Evolutionary conservation across 495 filamentous ascomycete species (phyloP).

Genomic region (Daldinia grandis): DNA sequence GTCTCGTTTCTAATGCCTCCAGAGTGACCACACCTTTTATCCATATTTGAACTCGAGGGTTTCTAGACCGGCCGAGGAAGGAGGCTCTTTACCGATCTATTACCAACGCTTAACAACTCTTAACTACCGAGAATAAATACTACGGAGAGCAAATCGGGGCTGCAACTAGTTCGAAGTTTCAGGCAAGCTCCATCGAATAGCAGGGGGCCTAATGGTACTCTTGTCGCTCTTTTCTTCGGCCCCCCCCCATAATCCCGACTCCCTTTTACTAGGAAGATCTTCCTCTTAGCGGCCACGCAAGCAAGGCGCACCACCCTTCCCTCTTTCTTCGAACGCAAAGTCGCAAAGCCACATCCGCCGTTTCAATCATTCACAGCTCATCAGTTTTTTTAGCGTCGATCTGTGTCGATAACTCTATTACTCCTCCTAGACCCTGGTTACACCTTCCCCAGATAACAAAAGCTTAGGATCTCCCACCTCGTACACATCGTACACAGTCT

Average conservation of each 20-base stretch:
- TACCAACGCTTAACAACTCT: background rate
- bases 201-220: conserved; percentile 4
- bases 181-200: conserved; percentile 19
- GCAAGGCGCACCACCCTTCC: conserved; percentile 2
- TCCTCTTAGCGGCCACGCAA: conserved; percentile 23
- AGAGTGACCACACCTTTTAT: background rate
- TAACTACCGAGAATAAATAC: background rate
- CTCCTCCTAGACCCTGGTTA: conserved; percentile 11
- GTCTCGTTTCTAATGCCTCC: conserved; percentile 19
- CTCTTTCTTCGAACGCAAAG: conserved; percentile 5
- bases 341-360: conserved; percentile 21
- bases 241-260: conserved; percentile 20
- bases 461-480: conserved; percentile 38
- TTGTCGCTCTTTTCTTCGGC: conserved; percentile 15
- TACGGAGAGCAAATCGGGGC: conserved; percentile 7
- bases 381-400: conserved; percentile 28
- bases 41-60: background rate
- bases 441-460: conserved; percentile 27
- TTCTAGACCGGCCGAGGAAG: conserved; percentile 8
- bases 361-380: conserved; percentile 28
- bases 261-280: conserved; percentile 4
- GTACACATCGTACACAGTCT: background rate
- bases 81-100: conserved; percentile 5
- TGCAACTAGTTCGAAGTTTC: conserved; percentile 28
- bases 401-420: conserved; percentile 32